Conservation (phyloP, 2,329 filamentous ascomycete genomes). For the Westerdykella ornata region DNA sequence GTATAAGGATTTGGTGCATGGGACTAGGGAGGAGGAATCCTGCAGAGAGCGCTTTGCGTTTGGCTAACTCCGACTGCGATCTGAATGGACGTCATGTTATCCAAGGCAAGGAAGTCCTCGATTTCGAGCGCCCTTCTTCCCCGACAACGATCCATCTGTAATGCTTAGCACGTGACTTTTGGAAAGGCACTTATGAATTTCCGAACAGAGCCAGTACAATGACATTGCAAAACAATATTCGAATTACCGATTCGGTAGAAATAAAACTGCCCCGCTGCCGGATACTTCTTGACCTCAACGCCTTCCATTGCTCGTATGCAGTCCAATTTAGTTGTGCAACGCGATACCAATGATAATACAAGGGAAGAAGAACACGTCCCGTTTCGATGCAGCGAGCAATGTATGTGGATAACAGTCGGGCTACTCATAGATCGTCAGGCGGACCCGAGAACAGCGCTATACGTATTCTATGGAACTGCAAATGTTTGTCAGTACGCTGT, state of each 20-base stretch:
- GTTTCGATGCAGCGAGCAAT: conserved; percentile 13
- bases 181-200: background rate
- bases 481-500: conserved; percentile 6
- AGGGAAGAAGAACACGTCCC: conserved; percentile 25
- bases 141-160: background rate
- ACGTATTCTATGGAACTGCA: conserved; percentile 36
- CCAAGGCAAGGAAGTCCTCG: no score
- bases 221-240: background rate
- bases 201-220: no score
- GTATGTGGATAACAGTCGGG: conserved; percentile 4
- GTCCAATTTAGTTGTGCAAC: conserved; percentile 19
- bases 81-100: no score
- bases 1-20: conserved; percentile 1
- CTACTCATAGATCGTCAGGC: conserved; percentile 30
- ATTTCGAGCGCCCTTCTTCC: no score
- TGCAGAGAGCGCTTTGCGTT: no score
- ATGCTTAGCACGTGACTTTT: background rate
- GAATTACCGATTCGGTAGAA: conserved; percentile 7
- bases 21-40: background rate
- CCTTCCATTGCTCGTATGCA: conserved; percentile 24
- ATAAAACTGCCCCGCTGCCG: conserved; percentile 6
- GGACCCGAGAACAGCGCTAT: conserved; percentile 36
- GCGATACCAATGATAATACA: conserved; percentile 27
- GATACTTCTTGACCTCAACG: conserved; percentile 16
- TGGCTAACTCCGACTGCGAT: no score